phyloP scores from a whole-genome alignment of 2,329 filamentous ascomycete genomes.

The Mycosphaerelloides madeirae region DNA sequence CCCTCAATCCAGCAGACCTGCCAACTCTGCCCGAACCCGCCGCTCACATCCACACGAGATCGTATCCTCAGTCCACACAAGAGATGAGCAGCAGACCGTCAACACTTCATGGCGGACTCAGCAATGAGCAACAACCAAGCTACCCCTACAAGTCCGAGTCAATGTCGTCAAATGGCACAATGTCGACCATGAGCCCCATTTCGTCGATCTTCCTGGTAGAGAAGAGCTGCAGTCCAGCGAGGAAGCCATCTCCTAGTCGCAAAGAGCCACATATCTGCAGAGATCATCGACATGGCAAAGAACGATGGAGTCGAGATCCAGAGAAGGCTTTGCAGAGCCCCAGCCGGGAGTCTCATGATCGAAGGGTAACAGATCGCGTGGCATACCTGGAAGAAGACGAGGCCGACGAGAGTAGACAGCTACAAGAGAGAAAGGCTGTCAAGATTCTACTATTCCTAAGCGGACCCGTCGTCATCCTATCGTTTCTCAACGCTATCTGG shows the following conservation, averaged over 20 bases:
- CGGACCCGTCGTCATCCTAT: conserved; percentile 51
- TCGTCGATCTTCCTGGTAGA: conserved; percentile 31
- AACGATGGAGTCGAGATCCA: conserved; percentile 24
- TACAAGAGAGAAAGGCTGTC: conserved; percentile 42
- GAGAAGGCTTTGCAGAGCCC: conserved; percentile 23
- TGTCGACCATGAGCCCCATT: conserved; percentile 22
- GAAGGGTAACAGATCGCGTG: conserved; percentile 11
- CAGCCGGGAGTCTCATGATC: conserved; percentile 11
- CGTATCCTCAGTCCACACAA: not conserved
- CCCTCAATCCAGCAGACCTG: conserved; percentile 5
- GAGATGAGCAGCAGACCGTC: conserved; percentile 6
- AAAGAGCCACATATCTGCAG: conserved; percentile 4
- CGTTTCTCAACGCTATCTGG: conserved; percentile 51
- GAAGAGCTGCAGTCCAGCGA: conserved; percentile 18
- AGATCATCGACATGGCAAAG: conserved; percentile 14
- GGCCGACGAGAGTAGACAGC: conserved; percentile 34
- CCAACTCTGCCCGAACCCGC: conserved; percentile 18
- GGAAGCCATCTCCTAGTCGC: not conserved
- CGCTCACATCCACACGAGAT: conserved; percentile 9
- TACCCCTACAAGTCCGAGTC: conserved; percentile 25
- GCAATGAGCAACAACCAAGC: conserved; percentile 11
- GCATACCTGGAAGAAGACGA: conserved; percentile 30
- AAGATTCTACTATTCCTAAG: conserved; percentile 50
- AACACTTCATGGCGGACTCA: conserved; percentile 1
- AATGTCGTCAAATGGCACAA: conserved; percentile 25